Percentiles rank a stretch among this genome's conserved stretches.
Evolutionary conservation across 2,329 filamentous ascomycete species (phyloP).

Genomic region (Xylaria digitata): DNA sequence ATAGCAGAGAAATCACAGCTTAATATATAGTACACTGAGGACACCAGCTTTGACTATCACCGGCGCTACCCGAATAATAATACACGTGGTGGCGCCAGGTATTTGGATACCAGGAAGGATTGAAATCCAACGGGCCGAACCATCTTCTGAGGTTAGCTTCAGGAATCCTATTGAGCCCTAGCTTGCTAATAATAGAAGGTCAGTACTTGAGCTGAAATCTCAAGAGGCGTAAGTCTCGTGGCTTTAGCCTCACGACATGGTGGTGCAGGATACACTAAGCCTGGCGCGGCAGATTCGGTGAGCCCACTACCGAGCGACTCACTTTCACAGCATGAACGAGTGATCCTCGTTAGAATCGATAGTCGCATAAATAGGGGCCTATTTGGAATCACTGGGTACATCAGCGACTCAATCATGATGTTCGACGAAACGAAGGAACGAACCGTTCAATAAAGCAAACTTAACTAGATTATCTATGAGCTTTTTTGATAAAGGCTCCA

Average conservation of each 20-base stretch:
- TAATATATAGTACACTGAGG: not conserved
- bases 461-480: too few relatives aligned
- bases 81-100: slow-evolving; percentile 4
- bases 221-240: not conserved
- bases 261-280: not conserved
- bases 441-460: too few relatives aligned
- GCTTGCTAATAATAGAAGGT: slow-evolving; percentile 2
- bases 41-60: not conserved
- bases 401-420: too few relatives aligned
- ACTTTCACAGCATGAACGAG: not conserved
- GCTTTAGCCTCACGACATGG: not conserved
- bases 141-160: slow-evolving; percentile 3
- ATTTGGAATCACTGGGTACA: slow-evolving; percentile 10
- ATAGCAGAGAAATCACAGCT: not conserved
- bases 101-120: not conserved
- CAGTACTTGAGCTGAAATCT: slow-evolving; percentile 2
- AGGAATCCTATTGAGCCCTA: not conserved
- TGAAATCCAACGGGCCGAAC: slow-evolving; percentile 2
- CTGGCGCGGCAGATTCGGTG: not conserved
- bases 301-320: not conserved
- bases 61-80: slow-evolving; percentile 3
- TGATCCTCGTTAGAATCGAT: not conserved
- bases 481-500: too few relatives aligned
- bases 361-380: not conserved
- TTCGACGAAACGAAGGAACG: too few relatives aligned